These are phyloP conservation scores for Starmerella geochares DNA, from an alignment of 805 yeast genomes.

Conservation along the genomic window DNA sequence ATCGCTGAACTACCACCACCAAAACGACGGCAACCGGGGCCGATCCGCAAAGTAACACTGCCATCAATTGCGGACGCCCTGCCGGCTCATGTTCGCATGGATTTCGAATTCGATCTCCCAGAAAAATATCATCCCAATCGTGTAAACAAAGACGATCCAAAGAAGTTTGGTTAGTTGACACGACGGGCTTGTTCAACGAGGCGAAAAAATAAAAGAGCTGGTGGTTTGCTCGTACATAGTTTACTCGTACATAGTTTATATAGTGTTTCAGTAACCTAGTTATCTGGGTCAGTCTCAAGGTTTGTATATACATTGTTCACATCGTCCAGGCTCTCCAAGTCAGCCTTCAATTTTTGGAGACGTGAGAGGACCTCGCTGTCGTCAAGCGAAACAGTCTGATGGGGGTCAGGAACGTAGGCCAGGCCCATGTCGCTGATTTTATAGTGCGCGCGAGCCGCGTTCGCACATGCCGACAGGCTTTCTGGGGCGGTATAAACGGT, in stretches of 20 bases:
- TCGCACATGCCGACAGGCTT: conserved; percentile 53
- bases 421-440: conserved; percentile 62
- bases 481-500: conserved; percentile 55
- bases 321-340: conserved; percentile 72
- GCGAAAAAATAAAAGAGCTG: no score
- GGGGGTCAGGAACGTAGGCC: conserved; percentile 58
- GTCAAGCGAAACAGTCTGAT: conserved; percentile 44
- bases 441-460: conserved; percentile 46
- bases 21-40: background rate
- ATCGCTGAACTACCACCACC: background rate
- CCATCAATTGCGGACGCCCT: conserved; percentile 1
- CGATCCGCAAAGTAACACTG: background rate
- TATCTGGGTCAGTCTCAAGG: conserved; percentile 15
- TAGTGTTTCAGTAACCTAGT: background rate
- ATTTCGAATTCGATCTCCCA: background rate
- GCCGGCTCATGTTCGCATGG: background rate
- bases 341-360: conserved; percentile 47
- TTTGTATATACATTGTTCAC: conserved; percentile 72
- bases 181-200: no score
- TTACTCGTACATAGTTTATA: background rate
- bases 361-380: conserved; percentile 44
- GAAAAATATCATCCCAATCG: background rate
- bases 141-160: background rate
- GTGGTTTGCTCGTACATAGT: no score
- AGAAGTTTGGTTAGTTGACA: background rate